Conservation (phyloP, 1,284 basidiomycete species). For the Leccinum pallidistipes region DNA sequence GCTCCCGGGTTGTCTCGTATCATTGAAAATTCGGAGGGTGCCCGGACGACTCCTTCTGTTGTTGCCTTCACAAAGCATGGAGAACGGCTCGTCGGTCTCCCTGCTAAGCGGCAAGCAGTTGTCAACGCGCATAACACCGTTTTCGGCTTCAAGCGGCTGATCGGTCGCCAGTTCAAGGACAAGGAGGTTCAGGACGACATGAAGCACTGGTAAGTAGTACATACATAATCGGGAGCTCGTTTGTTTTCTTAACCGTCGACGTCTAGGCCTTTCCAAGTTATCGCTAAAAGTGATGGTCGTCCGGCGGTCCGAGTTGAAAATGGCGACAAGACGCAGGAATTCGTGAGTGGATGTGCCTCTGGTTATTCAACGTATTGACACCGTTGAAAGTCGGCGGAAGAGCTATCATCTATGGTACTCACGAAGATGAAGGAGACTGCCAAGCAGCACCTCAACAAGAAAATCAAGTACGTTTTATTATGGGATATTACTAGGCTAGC, state of each 20-base stretch:
- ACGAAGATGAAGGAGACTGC: slow-evolving; percentile 97
- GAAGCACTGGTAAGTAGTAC: slow-evolving; percentile 61
- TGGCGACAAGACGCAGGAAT: slow-evolving; percentile 63
- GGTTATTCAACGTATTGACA: not conserved
- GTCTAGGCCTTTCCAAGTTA: slow-evolving; percentile 79
- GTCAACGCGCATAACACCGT: slow-evolving; percentile 96
- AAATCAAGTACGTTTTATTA: slow-evolving; percentile 73
- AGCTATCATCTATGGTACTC: slow-evolving; percentile 84
- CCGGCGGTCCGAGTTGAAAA: slow-evolving; percentile 83
- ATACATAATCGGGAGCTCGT: accelerated
- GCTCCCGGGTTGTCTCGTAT: slow-evolving; percentile 61
- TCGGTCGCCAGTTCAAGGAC: slow-evolving; percentile 93
- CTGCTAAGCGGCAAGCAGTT: slow-evolving; percentile 96
- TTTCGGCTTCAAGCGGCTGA: slow-evolving; percentile 95
- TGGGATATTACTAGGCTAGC: no score
- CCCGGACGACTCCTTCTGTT: slow-evolving; percentile 96
- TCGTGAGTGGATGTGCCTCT: slow-evolving; percentile 46
- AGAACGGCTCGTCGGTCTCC: slow-evolving; percentile 92
- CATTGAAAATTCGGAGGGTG: slow-evolving; percentile 97
- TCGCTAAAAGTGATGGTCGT: slow-evolving; percentile 66
- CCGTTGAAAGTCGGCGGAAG: slow-evolving; percentile 67
- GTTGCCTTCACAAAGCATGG: slow-evolving; percentile 98
- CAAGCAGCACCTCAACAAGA: slow-evolving; percentile 89
- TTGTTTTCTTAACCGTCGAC: not conserved
- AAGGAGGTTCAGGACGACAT: slow-evolving; percentile 92